Base-by-base conservation (phyloP, 208 protist genomes). In the Dictyostelium gargantuum region DNA sequence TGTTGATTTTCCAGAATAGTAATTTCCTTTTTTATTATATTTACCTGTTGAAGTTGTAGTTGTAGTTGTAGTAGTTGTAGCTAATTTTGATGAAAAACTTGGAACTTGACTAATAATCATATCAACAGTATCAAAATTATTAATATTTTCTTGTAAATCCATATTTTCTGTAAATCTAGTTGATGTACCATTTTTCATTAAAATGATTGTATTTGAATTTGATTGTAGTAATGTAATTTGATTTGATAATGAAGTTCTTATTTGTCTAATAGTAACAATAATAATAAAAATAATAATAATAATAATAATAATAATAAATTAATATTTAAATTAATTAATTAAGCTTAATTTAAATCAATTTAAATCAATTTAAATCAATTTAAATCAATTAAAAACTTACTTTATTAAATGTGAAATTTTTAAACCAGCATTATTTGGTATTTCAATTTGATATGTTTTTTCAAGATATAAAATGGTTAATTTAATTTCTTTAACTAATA, bases 341-440 rank as follows among this genome's bases (percentile, higher is more conserved):
- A 40, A 72, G 3, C 40, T 35, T 3, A 2, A 23, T 72, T 26
- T 42, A 46, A 35, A 32, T 32, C 6, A 32, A 15, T 15, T 2
- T 70, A 72, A 11, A 72, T 35, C 2, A 2, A 23, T 72, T 26
- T 42, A 46, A 48, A 19, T 10, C 23, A 8, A 26, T 73, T 9
- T 44, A 44, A 15, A 70, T 23, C 6, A 66, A 21, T 9, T 8
- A 61, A 68, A 70, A 32, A 15, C 35, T 35, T 66, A 76, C 72
- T 26, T 35, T 48, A 58, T 0, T 23, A 89, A 42, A 79, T 89
- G 82, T 35, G 1, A n/a, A 23, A 89, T 52, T 29, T 74, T 76
- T 44, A 89, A 68, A 68, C 82, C 82, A 54, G 38, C 38, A 68
- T 89, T 89, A 52, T 89, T 89, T 89, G 82, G 82, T 19, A 89